Conservation (phyloP, 805 yeast genomes). For the Candida nemodendra region DNA sequence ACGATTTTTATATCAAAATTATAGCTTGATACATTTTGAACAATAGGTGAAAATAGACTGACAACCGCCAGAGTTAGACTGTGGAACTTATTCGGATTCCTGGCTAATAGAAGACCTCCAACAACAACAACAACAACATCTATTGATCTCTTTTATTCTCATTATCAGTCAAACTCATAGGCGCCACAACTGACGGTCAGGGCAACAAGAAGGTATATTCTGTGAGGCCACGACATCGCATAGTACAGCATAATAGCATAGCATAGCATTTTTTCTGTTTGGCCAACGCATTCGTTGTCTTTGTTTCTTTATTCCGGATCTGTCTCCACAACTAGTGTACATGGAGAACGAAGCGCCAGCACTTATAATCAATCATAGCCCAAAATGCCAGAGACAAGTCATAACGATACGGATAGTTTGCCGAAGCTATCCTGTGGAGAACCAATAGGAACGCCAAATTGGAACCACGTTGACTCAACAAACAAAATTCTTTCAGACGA, state of each 20-base stretch:
- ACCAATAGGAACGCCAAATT: background rate
- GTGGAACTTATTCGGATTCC: no score
- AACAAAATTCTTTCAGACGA: conserved; percentile 9
- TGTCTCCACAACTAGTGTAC: background rate
- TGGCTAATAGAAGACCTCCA: no score
- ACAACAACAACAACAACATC: no score
- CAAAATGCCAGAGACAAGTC: conserved; percentile 2
- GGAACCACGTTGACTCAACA: background rate
- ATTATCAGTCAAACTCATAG: no score
- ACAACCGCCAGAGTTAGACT: no score
- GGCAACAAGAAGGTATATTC: no score
- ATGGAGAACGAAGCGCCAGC: conserved; percentile 3
- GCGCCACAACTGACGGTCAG: no score
- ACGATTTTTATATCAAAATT: no score
- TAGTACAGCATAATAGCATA: conserved; percentile 1
- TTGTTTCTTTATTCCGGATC: background rate
- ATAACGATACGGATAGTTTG: background rate
- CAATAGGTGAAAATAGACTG: no score
- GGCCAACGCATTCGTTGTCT: background rate
- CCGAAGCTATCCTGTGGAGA: background rate
- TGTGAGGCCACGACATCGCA: no score
- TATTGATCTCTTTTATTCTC: no score
- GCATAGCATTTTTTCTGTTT: conserved; percentile 4
- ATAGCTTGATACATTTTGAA: no score
- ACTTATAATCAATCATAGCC: background rate